Base-by-base conservation (phyloP, 78 protist species). In the Isochrysis galbana region DNA sequence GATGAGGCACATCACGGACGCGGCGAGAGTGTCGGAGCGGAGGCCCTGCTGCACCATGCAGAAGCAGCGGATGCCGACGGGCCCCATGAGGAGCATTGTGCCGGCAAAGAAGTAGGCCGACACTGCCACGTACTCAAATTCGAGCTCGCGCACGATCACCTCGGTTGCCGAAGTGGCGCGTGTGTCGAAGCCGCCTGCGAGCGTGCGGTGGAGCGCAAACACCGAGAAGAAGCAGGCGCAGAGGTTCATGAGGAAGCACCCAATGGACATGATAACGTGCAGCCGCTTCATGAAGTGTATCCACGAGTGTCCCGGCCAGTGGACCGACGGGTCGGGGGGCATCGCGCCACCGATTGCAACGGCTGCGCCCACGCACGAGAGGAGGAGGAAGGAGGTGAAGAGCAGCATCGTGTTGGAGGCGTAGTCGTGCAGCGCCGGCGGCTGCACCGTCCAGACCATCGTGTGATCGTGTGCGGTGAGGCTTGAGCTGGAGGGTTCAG, bases 21-120 rank as follows among this genome's bases (percentile, higher is more conserved):
- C 82, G 32, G 82, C 82, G 5, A 72, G 82, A 36, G 41, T 72
- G 41, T 72, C 82, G 42, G 82, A 72, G 42, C 82, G 82, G 21
- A 72, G 82, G 42, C 82, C 82, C 41, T 72, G 82, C 82, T 72
- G 82, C 82, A 72, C 82, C 82, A 72, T 72, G 82, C 82, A 72
- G 82, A 72, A 72, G 82, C 82, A 72, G 21, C 41, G 82, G 2
- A 72, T 72, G 44, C 44, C 82, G 42, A 72, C 42, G 32, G 82
- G 82, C 10, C 82, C 82, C 82, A 72, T 72, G 32, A 72, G 82
- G 44, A 72, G 36, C 42, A 72, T 34, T 23, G 41, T 34, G 32
- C 82, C 82, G 36, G 82, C 82, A 17, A 72, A 72, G 42, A 32
- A 72, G 82, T 72, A 72, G 32, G 41, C 2, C 14, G 36, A 34